phyloP scores from a whole-genome alignment of 2,329 filamentous ascomycete species.

The Calonectria pteridis region DNA sequence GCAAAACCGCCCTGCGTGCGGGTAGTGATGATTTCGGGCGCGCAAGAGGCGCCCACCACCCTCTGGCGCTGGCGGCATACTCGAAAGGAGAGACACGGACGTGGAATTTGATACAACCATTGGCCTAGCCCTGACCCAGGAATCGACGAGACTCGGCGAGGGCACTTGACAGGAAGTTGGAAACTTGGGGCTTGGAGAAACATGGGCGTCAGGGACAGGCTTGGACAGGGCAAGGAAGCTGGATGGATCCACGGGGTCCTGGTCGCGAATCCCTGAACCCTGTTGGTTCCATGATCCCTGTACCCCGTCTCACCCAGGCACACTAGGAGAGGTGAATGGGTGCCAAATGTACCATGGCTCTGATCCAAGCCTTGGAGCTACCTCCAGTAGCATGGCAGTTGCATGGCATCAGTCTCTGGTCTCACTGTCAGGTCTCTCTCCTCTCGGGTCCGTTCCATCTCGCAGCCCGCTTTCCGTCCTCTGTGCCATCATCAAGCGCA shows the following conservation, averaged over 20 bases:
- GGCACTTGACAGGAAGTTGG: slow-evolving; percentile 3
- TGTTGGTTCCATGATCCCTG: slow-evolving; percentile 22
- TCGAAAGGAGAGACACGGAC: slow-evolving; percentile 20
- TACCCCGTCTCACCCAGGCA: slow-evolving; percentile 28
- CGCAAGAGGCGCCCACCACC: slow-evolving; percentile 16
- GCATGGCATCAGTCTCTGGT: slow-evolving; percentile 9
- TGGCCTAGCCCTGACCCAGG: slow-evolving; percentile 9
- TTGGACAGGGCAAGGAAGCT: slow-evolving; percentile 22
- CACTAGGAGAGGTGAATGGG: slow-evolving; percentile 16
- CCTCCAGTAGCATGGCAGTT: slow-evolving; percentile 6
- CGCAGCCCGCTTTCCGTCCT: not conserved
- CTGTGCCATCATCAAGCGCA: not conserved
- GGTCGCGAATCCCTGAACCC: slow-evolving; percentile 28
- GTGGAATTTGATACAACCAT: slow-evolving; percentile 1
- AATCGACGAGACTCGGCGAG: slow-evolving; percentile 17
- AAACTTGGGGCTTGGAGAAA: slow-evolving; percentile 17
- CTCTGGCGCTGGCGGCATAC: slow-evolving; percentile 19
- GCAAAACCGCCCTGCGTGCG: not conserved
- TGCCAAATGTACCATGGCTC: slow-evolving; percentile 16
- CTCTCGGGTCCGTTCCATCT: not conserved
- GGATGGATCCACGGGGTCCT: slow-evolving; percentile 33
- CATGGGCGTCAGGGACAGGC: slow-evolving; percentile 6
- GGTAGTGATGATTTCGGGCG: slow-evolving; percentile 11
- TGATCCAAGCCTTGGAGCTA: slow-evolving; percentile 18
- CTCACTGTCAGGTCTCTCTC: not conserved